These are phyloP conservation scores for Xylariales sp. DNA, from an alignment of 2,329 filamentous ascomycete genomes.

Conservation along the genomic window DNA sequence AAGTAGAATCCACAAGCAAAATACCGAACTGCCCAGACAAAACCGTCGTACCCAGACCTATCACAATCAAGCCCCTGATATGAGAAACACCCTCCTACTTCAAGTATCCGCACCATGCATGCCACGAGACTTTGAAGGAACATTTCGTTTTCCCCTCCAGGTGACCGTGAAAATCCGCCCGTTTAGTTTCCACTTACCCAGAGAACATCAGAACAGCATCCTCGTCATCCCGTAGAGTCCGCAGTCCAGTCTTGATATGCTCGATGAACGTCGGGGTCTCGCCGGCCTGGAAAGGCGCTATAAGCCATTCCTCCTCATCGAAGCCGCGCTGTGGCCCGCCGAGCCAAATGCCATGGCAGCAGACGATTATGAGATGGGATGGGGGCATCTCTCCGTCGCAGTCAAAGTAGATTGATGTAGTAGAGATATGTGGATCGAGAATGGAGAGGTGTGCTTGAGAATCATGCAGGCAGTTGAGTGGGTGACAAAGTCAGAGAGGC, in stretches of 20 bases:
- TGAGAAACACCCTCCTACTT: too few species aligned
- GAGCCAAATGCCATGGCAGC: conserved; percentile 77
- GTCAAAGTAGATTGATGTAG: too few species aligned
- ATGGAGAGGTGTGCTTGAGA: background rate
- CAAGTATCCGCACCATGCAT: too few species aligned
- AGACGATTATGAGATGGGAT: conserved; percentile 68
- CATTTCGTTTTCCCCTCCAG: too few species aligned
- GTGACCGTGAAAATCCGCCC: too few species aligned
- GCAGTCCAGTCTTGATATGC: conserved; percentile 65
- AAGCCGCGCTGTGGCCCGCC: conserved; percentile 49
- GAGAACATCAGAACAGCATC: conserved; percentile 63
- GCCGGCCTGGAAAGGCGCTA: conserved; percentile 71
- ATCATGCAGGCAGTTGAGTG: background rate
- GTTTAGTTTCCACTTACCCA: conserved; percentile 52
- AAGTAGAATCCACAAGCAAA: too few species aligned
- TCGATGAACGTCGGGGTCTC: conserved; percentile 76
- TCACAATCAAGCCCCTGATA: too few species aligned
- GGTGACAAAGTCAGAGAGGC: background rate
- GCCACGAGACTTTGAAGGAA: too few species aligned
- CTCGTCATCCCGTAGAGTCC: conserved; percentile 41
- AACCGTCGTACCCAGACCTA: too few species aligned
- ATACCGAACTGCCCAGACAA: too few species aligned
- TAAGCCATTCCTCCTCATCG: conserved; percentile 62
- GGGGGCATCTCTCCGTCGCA: conserved; percentile 15
- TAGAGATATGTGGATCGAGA: too few species aligned